phyloP scores from a whole-genome alignment of 768 basidiomycete species.

The Pholiota conissans region DNA sequence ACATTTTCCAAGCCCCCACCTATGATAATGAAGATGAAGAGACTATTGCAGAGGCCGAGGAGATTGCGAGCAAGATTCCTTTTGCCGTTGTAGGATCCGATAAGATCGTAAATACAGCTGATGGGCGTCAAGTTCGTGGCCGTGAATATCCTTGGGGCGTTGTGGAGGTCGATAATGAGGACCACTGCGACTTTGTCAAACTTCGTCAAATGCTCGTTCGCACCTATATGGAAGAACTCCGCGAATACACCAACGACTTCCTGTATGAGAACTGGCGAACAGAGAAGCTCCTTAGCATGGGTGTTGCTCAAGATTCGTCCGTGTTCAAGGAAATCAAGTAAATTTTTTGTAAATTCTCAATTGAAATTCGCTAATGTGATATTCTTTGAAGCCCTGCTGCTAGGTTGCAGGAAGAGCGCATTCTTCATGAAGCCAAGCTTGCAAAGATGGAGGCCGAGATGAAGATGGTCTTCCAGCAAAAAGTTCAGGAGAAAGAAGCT shows the following conservation, averaged over 20 bases:
- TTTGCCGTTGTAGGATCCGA: conserved; percentile 98
- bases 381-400: conserved; percentile 76
- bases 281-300: conserved; percentile 95
- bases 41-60: conserved; percentile 95
- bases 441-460: conserved; percentile 99
- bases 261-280: conserved; percentile 99
- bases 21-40: conserved; percentile 99
- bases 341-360: conserved; percentile 28
- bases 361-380: conserved; percentile 4
- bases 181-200: conserved; percentile 99
- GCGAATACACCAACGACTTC: conserved; percentile 94
- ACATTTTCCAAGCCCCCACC: conserved; percentile 96
- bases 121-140: conserved; percentile 92
- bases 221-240: conserved; percentile 98
- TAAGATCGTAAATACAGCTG: conserved; percentile 73
- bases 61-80: conserved; percentile 97
- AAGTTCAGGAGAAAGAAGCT: conserved; percentile 98
- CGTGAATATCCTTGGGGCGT: conserved; percentile 98
- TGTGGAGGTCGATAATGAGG: conserved; percentile 98
- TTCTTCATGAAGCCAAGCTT: conserved; percentile 95
- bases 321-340: conserved; percentile 99
- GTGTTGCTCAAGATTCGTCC: conserved; percentile 93
- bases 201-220: conserved; percentile 99
- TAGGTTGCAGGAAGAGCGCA: conserved; percentile 93
- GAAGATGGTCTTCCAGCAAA: conserved; percentile 99